phyloP scores from a whole-genome alignment of 1,284 basidiomycete species.

The Rhodotorula sp. region DNA sequence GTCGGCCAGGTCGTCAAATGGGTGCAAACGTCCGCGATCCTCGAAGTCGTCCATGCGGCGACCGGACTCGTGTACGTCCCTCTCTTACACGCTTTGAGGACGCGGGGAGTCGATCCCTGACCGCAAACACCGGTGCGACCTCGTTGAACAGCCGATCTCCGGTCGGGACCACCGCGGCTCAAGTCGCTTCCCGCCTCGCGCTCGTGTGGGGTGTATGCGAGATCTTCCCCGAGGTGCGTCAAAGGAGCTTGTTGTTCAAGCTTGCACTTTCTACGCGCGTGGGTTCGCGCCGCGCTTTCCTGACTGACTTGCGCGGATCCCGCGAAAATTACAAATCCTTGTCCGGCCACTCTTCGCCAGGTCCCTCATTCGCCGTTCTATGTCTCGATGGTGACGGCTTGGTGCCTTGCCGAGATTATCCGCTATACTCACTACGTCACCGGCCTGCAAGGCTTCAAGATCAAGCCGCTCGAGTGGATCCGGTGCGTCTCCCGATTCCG shows the following conservation, averaged over 20 bases:
- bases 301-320: too few species aligned
- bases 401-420: constrained; percentile 87
- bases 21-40: constrained; percentile 75
- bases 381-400: constrained; percentile 88
- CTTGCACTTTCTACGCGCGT: too few species aligned
- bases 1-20: constrained; percentile 66
- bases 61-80: constrained; percentile 66
- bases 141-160: constrained; percentile 49
- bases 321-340: too few species aligned
- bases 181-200: constrained; percentile 83
- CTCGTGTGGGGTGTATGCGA: constrained; percentile 82
- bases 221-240: constrained; percentile 55
- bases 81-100: fast-evolving
- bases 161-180: constrained; percentile 75
- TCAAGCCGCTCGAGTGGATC: constrained; percentile 52
- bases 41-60: constrained; percentile 80
- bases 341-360: constrained; percentile 43
- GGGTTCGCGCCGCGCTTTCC: too few species aligned
- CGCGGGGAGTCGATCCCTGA: too few species aligned
- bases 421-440: constrained; percentile 88
- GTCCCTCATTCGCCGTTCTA: constrained; percentile 75
- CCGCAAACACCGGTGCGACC: neutral
- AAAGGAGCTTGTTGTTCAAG: neutral
- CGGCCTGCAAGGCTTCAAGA: constrained; percentile 60
- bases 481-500: constrained; percentile 45